These are phyloP conservation scores for Pichia occidentalis DNA, from an alignment of 805 yeast species.

Conservation along the genomic window DNA sequence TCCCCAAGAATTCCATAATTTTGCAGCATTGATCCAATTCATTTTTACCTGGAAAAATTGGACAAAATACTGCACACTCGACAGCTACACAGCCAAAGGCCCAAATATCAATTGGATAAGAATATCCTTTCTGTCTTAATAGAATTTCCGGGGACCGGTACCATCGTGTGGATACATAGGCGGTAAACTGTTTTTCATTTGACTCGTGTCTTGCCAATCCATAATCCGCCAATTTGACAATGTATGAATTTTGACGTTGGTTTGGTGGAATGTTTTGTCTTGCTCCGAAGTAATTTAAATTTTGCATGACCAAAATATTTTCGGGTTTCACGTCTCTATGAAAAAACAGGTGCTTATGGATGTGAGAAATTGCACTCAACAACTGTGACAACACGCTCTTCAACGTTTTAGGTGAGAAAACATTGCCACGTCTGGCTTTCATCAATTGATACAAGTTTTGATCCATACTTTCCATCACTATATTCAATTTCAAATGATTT, in stretches of 20 bases:
- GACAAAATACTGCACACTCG: constrained; percentile 64
- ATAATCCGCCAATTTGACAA: constrained; percentile 73
- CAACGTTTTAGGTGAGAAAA: constrained; percentile 52
- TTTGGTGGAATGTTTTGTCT: constrained; percentile 34
- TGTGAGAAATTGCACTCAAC: constrained; percentile 72
- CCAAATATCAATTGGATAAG: constrained; percentile 76
- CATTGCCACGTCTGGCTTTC: constrained; percentile 46
- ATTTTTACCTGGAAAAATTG: constrained; percentile 78
- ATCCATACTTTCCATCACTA: constrained; percentile 85
- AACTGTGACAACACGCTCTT: constrained; percentile 67
- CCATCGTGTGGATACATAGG: constrained; percentile 82
- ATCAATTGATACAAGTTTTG: constrained; percentile 76
- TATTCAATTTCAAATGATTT: constrained; percentile 52
- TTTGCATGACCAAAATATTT: constrained; percentile 66
- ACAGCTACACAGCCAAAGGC: constrained; percentile 77
- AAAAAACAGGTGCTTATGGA: constrained; percentile 60
- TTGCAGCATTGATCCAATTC: constrained; percentile 74
- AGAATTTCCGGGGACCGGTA: constrained; percentile 79
- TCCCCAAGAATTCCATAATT: constrained; percentile 63
- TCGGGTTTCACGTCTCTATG: constrained; percentile 96
- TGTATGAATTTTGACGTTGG: constrained; percentile 39
- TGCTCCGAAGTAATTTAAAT: constrained; percentile 46
- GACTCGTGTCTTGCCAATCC: constrained; percentile 63
- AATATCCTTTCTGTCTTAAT: constrained; percentile 53
- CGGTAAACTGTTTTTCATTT: constrained; percentile 54